Evolutionary conservation across 768 basidiomycete genomes (phyloP).

Genomic region (Pleurotus sapidus): DNA sequence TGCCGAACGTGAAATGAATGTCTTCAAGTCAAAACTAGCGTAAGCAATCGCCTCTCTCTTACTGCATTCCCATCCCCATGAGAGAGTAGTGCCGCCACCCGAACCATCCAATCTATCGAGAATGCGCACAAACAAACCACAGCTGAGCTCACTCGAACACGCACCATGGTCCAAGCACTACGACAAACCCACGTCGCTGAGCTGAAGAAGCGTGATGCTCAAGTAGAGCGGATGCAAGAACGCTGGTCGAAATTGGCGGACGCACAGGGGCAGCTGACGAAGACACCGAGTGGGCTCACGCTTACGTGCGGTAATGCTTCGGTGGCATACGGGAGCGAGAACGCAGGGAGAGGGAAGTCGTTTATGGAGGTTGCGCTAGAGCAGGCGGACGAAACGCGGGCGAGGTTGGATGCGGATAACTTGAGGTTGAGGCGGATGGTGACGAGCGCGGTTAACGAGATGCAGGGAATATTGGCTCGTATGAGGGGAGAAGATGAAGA

Average conservation of each 20-base stretch:
- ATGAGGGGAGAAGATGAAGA: slow-evolving; percentile 42
- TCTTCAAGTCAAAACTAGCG: slow-evolving; percentile 71
- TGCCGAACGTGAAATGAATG: slow-evolving; percentile 76
- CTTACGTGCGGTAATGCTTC: slow-evolving; percentile 51
- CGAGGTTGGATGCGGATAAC: slow-evolving; percentile 64
- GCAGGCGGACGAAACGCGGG: slow-evolving; percentile 67
- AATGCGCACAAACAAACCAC: slow-evolving; percentile 67
- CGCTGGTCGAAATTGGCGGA: slow-evolving; percentile 74
- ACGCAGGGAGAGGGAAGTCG: slow-evolving; percentile 42
- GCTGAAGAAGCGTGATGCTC: slow-evolving; percentile 79
- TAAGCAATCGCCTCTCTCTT: slow-evolving; percentile 34
- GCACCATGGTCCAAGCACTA: slow-evolving; percentile 62
- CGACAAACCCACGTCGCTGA: slow-evolving; percentile 69
- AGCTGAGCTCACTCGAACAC: slow-evolving; percentile 70
- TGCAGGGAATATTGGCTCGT: slow-evolving; percentile 53
- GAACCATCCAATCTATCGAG: slow-evolving; percentile 59
- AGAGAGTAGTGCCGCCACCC: slow-evolving; percentile 25
- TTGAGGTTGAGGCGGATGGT: slow-evolving; percentile 55
- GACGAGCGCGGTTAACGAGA: slow-evolving; percentile 61
- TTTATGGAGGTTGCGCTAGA: slow-evolving; percentile 68
- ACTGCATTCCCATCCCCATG: not conserved
- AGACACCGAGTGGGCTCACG: slow-evolving; percentile 39
- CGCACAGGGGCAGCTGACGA: slow-evolving; percentile 56
- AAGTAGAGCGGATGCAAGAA: slow-evolving; percentile 70
- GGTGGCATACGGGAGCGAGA: slow-evolving; percentile 38